Base-by-base conservation (phyloP, 192 early-diverging fungal genomes). In the Cetraspora pellucida region DNA sequence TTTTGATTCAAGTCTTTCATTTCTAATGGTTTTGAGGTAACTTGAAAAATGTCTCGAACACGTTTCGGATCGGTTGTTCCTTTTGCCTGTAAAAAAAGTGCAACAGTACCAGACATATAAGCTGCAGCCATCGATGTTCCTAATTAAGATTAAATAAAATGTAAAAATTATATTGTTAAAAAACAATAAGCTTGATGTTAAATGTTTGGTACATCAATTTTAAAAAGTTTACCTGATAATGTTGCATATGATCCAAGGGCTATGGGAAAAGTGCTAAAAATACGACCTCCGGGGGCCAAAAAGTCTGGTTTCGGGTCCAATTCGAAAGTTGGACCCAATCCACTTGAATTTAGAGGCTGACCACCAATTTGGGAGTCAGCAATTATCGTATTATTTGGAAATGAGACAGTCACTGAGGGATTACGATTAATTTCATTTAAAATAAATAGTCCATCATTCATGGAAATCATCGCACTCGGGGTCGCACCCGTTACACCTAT, bases 61-160 rank as follows among this genome's bases (percentile, higher is more conserved):
- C 13, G 9, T 17, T 17, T 8, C 2, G 54, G 21, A 17, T 23
- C 44, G 19, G 17, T 44, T 74, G 23, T 47, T 2, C 31, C 55
- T 19, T 2, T 47, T 60, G 58, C 79, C 16, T 85, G 67, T 7
- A 86, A 58, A 31, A 78, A 79, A 30, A 82, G 67, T 8, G 83
- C 85, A 10, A 81, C 72, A 19, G 69, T 65, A 30, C 86, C 86
- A 30, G 83, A 83, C 0, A 78, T 17, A 61, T 84, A 91, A 0
- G 91, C 90, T 44, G 91, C 83, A 10, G 91, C 87, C 89, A 92
- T 90, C 7, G 89, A 90, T 2, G 91, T 92, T 10, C 91, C 91
- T 2, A 87, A 90, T 3, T 87, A 54, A 0, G n/a, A n/a, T n/a
- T n/a, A 78, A 43, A 73, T 80, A 2, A 44, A 10, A 0, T 31